Base-by-base conservation (phyloP, 306 rosid genomes). In the Sechiopsis laciniata region DNA sequence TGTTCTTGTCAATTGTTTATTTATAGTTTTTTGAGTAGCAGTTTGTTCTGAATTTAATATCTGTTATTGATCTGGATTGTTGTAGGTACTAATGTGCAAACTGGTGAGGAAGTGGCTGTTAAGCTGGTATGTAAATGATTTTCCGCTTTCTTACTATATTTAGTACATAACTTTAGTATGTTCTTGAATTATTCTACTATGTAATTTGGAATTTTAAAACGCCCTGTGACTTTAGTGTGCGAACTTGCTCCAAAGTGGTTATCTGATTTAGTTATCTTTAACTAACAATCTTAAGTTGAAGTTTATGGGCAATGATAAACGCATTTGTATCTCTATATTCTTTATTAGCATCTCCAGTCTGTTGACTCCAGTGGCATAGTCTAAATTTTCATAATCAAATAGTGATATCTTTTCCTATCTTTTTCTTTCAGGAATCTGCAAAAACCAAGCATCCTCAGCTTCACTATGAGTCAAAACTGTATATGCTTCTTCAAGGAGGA, bases 401-500 rank as follows among this genome's bases (percentile, higher is more conserved):
- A 40, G 16, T 21, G 32, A 58, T 21, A 42, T 42, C 7, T 17
- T 50, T 80, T 80, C 66, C 66, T 19, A 37, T 40, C 10, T n/a
- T 48, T 80, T 80, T 66, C 69, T 60, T 70, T 53, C 87, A 94
- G 98, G 98, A 94, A 85, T 67, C 95, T 29, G 96, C 75, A 85
- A 90, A 94, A 87, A 90, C 97, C 75, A 94, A 90, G 81, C 98
- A 94, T 77, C 98, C 98, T 37, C 98, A 94, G 79, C 95, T 94
- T 82, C 98, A 94, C 75, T 94, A 94, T 77, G 98, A 94, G 85
- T 90, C 98, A 69, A 94, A 90, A 78, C 80, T 94, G 83, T 94
- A 94, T 80, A 81, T 87, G 92, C 96, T 94, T 84, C 98, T 94
- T 62, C 97, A 94, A 83, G 98, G 98, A 81, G 98, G 98, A 81